Percentiles rank a stretch among this genome's conserved stretches.
phyloP scores from a whole-genome alignment of 768 basidiomycete genomes.

The Mycena amicta region DNA sequence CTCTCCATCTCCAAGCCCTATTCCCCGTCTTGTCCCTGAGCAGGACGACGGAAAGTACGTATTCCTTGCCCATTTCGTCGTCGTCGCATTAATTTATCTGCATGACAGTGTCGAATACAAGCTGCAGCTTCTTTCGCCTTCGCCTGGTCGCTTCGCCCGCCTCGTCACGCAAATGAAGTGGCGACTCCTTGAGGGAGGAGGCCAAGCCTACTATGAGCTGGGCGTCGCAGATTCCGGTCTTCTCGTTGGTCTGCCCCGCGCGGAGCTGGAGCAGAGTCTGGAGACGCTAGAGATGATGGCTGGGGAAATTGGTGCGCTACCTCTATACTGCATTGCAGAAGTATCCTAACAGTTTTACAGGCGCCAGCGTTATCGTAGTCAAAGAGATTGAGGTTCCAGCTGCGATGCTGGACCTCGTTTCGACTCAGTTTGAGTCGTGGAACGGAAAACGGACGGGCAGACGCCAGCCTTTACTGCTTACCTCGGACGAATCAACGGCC shows the following conservation, averaged over 20 bases:
- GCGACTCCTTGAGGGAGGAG: slow-evolving; percentile 85
- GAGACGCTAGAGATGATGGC: slow-evolving; percentile 94
- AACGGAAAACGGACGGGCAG: slow-evolving; percentile 39
- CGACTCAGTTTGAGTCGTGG: slow-evolving; percentile 40
- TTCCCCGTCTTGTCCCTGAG: slow-evolving; percentile 77
- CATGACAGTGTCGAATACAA: slow-evolving; percentile 83
- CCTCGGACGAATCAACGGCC: slow-evolving; percentile 30
- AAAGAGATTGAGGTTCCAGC: slow-evolving; percentile 84
- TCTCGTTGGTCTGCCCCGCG: slow-evolving; percentile 74
- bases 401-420: slow-evolving; percentile 44
- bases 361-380: slow-evolving; percentile 84
- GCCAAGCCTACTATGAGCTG: slow-evolving; percentile 82
- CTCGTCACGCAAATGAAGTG: slow-evolving; percentile 96
- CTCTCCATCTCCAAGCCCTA: slow-evolving; percentile 40
- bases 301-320: slow-evolving; percentile 68
- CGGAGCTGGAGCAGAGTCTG: slow-evolving; percentile 78
- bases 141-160: slow-evolving; percentile 73
- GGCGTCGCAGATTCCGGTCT: slow-evolving; percentile 87
- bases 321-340: background rate
- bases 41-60: slow-evolving; percentile 66
- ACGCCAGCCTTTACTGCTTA: slow-evolving; percentile 29
- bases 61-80: background rate
- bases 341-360: background rate
- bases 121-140: slow-evolving; percentile 81
- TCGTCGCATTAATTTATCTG: background rate